Base-by-base conservation (phyloP, 2,329 filamentous ascomycete species). In the Aciculosporium take region DNA sequence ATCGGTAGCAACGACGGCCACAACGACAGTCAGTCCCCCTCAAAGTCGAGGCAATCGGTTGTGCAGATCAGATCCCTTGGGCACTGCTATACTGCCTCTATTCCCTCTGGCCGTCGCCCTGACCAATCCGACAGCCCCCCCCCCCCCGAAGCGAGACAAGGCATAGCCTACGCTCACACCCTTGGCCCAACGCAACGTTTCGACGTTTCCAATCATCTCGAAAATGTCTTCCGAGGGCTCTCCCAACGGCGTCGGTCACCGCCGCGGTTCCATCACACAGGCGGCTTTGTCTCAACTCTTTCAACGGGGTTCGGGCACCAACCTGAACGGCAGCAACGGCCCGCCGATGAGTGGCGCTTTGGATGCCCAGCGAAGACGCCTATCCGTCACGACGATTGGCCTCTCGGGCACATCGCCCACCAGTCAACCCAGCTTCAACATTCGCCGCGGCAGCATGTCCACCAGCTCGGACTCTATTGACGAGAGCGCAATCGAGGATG, bases 341-440 rank as follows among this genome's bases (percentile, higher is more conserved):
- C n/a, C n/a, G 21, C 57, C 53, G 40, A 58, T 58, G 34, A 56
- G 64, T 38, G 58, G 60, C 27, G 61, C 68, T 23, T 67, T 74
- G 47, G 70, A 78, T 41, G 66, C 70, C 48, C 72, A 74, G 47
- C 75, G 77, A 44, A 78, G 82, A 45, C 76, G 83, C 36, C 72
- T 87, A 49, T 88, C 83, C 34, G 74, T 87, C 54, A 79, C 76
- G 35, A 84, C 81, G 4, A 63, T 86, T 24, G 82, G 83, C 27
- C 66, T 86, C n/a, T 81, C 80, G 4, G 81, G 81, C 48, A 72
- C 71, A 18, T 80, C 81, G 4, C 79, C 81, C n/a, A 75, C 53
- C 66, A 71, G 59, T 51, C 50, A 66, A 55, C 47, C 68, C 53
- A 61, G 69, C 33, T 69, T 73, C 52, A 66, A 64, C 48, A 56